Base-by-base conservation (phyloP, 2,329 filamentous ascomycete genomes). In the Xylariomycetidae sp. region DNA sequence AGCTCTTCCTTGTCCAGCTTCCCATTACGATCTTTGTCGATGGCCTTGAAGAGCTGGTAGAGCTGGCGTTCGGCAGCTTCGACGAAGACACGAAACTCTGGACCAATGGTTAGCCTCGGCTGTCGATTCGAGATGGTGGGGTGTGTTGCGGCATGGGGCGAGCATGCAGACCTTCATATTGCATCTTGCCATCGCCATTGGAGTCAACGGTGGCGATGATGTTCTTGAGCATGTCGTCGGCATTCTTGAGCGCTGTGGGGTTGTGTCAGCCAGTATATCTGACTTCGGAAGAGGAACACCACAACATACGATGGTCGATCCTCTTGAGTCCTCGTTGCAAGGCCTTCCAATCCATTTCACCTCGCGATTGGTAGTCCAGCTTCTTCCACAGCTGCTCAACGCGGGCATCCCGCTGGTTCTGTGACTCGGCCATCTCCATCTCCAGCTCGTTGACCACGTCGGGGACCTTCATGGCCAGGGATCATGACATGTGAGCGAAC, bases 51-150 rank as follows among this genome's bases (percentile, higher is more conserved):
- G 15, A 98, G 76, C 34, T 73, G 60, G 59, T 77, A 81, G 10
- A 98, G 76, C 58, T 95, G 82, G 39, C 75, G 75, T 60, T 98
- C 92, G 25, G 92, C 88, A 38, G 85, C 75, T 52, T 89, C 76
- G 54, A 96, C 87, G 54, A 96, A 96, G 25, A 70, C 72, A 44
- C 81, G 82, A 55, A 98, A 98, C 66, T 98, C 92, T 92, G 20
- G 16, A 12, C 19, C 43, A 28, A 36, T 20, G 32, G 34, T 39
- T 24, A 44, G 42, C 28, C 25, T 38, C 29, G 33, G 27, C 25
- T 31, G 23, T 19, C 13, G 19, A 25, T 31, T 19, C 10, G 13
- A 18, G 10, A 13, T 8, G 22, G 31, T 31, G 32, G 29, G 25
- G 22, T 17, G 19, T 30, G 20, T 37, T 19, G 17, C 14, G 26